A percentile compares a stretch with the other conserved stretches of the same genome.
phyloP scores from a whole-genome alignment of 2,329 filamentous ascomycete genomes.

The Corniculantispora saksenae region DNA sequence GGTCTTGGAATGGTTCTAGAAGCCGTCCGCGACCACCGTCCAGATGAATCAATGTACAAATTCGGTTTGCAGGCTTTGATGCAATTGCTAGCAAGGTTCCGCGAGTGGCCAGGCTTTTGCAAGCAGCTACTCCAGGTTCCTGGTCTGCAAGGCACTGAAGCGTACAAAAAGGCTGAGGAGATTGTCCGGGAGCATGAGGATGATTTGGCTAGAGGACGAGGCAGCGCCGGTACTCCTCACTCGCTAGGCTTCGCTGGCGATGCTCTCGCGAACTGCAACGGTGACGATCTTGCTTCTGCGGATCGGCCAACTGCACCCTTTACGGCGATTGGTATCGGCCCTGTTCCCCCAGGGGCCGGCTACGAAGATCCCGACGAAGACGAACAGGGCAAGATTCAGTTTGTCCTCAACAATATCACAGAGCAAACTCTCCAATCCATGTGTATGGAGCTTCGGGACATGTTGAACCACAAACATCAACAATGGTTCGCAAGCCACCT shows the following conservation, averaged over 20 bases:
- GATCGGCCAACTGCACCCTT: slow-evolving; percentile 73
- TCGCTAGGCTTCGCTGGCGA: slow-evolving; percentile 45
- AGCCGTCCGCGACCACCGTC: slow-evolving; percentile 80
- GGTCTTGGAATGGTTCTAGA: slow-evolving; percentile 98
- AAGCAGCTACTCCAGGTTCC: slow-evolving; percentile 80
- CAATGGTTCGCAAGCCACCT: slow-evolving; percentile 97
- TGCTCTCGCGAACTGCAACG: slow-evolving; percentile 66
- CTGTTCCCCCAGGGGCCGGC: slow-evolving; percentile 59
- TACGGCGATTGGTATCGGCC: slow-evolving; percentile 73
- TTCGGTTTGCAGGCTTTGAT: slow-evolving; percentile 94
- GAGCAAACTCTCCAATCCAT: slow-evolving; percentile 84
- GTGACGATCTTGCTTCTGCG: slow-evolving; percentile 59
- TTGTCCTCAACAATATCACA: slow-evolving; percentile 95
- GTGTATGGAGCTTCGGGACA: slow-evolving; percentile 76
- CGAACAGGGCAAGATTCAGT: slow-evolving; percentile 89
- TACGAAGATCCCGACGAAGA: slow-evolving; percentile 85
- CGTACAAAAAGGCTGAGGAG: slow-evolving; percentile 79
- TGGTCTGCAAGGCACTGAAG: slow-evolving; percentile 79
- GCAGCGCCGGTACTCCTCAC: slow-evolving; percentile 46
- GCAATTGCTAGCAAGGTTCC: slow-evolving; percentile 78
- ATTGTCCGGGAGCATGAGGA: slow-evolving; percentile 70
- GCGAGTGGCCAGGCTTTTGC: slow-evolving; percentile 96
- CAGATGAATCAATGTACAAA: slow-evolving; percentile 93
- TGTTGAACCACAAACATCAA: slow-evolving; percentile 78
- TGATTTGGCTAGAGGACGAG: slow-evolving; percentile 57